Percentiles rank a stretch among this genome's conserved stretches.
Conservation (phyloP, 768 basidiomycete species). For the Lentinus tigrinus region DNA sequence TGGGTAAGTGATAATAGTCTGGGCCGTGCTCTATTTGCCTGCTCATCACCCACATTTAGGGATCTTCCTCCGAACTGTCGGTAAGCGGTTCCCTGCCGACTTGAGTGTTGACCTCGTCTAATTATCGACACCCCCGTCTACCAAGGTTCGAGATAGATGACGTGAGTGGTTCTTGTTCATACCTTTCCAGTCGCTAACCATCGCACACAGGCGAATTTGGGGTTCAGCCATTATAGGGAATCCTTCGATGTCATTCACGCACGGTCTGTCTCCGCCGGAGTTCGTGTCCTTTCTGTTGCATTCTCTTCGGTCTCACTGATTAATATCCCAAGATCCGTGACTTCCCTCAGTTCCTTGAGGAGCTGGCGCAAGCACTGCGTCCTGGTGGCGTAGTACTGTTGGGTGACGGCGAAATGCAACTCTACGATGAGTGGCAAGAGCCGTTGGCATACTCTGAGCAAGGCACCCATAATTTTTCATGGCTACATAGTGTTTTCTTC, state of each 20-base stretch:
- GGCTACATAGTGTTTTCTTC: conserved; percentile 31
- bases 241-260: conserved; percentile 34
- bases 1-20: conserved; percentile 18
- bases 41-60: conserved; percentile 6
- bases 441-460: conserved; percentile 25
- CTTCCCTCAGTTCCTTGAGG: conserved; percentile 27
- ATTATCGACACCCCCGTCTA: neutral
- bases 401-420: conserved; percentile 33
- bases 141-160: conserved; percentile 36
- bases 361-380: conserved; percentile 26
- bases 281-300: conserved; percentile 11
- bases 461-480: conserved; percentile 23
- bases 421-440: conserved; percentile 29
- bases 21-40: neutral
- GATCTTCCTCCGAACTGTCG: conserved; percentile 31
- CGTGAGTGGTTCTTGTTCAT: conserved; percentile 19
- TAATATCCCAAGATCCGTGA: conserved; percentile 28
- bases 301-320: neutral
- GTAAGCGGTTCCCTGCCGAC: conserved; percentile 10
- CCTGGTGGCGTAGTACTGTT: conserved; percentile 32
- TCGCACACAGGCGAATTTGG: conserved; percentile 29
- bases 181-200: neutral
- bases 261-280: conserved; percentile 30
- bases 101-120: neutral
- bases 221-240: conserved; percentile 31